These are phyloP conservation scores for Pseudogymnoascus sp. DNA, from an alignment of 2,329 filamentous ascomycete genomes.

Conservation along the genomic window DNA sequence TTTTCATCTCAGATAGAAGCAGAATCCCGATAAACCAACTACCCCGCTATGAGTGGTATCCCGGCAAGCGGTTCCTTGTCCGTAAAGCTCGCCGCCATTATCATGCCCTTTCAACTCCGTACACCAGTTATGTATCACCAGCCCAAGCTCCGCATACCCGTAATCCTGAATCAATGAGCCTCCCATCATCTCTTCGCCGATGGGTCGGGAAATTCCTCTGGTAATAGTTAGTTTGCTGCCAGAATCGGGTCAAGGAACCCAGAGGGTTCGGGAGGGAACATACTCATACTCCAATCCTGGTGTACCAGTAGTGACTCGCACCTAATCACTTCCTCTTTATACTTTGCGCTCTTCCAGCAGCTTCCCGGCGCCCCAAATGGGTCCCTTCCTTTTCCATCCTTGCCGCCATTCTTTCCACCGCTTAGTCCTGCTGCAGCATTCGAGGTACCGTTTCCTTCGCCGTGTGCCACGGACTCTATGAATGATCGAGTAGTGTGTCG, in stretches of 20 bases:
- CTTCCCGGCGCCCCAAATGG: slow-evolving; percentile 36
- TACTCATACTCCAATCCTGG: slow-evolving; percentile 41
- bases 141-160: not conserved
- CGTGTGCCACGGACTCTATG: not conserved
- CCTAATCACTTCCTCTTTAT: slow-evolving; percentile 45
- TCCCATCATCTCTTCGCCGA: not conserved
- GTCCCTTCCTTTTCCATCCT: slow-evolving; percentile 23
- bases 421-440: not conserved
- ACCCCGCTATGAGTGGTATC: not conserved
- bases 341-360: slow-evolving; percentile 48
- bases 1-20: not conserved
- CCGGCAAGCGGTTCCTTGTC: not conserved
- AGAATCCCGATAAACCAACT: not conserved
- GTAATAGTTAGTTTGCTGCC: not conserved
- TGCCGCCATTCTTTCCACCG: slow-evolving; percentile 10
- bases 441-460: not conserved
- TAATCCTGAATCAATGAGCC: not conserved
- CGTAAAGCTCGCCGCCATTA: not conserved
- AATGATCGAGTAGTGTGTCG: not conserved
- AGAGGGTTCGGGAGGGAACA: slow-evolving; percentile 17
- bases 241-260: not conserved
- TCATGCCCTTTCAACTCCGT: not conserved
- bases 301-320: slow-evolving; percentile 43
- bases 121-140: not conserved
- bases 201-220: not conserved